Conservation (phyloP, 495 filamentous ascomycete genomes). For the Trypethelium eluteriae region DNA sequence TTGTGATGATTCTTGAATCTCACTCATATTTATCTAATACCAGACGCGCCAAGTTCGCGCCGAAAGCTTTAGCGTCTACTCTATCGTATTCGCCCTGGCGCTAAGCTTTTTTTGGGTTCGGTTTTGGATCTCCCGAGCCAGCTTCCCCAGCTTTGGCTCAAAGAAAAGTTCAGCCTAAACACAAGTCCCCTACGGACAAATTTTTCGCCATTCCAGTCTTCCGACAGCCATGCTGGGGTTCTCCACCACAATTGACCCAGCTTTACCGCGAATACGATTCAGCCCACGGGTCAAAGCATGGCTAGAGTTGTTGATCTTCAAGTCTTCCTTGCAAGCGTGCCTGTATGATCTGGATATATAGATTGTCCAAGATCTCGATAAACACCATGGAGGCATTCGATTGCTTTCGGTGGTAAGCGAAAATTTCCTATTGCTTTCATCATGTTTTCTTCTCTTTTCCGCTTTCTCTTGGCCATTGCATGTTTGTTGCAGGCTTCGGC, state of each 20-base stretch:
- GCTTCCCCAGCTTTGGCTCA: background rate
- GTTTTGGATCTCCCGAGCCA: background rate
- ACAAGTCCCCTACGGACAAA: background rate
- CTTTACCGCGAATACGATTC: background rate
- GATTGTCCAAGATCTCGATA: background rate
- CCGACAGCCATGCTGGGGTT: background rate
- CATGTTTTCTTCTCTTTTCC: background rate
- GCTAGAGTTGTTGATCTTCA: background rate
- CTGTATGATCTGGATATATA: background rate
- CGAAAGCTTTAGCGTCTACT: no score
- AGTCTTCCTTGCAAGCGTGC: background rate
- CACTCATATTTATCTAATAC: no score
- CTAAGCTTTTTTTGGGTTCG: background rate
- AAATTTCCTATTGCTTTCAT: background rate
- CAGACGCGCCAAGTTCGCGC: no score
- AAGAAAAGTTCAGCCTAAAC: slow-evolving; percentile 4
- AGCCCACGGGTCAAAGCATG: background rate
- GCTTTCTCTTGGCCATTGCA: background rate
- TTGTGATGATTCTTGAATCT: no score
- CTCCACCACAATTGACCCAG: background rate
- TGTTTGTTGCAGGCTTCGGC: background rate
- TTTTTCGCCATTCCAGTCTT: background rate
- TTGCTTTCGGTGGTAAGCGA: background rate
- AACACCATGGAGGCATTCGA: background rate
- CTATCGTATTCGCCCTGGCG: background rate